Evolutionary conservation across 805 yeast species (phyloP), one percentile per base, ranked within the genome.

Genomic region (Candida koratica): DNA sequence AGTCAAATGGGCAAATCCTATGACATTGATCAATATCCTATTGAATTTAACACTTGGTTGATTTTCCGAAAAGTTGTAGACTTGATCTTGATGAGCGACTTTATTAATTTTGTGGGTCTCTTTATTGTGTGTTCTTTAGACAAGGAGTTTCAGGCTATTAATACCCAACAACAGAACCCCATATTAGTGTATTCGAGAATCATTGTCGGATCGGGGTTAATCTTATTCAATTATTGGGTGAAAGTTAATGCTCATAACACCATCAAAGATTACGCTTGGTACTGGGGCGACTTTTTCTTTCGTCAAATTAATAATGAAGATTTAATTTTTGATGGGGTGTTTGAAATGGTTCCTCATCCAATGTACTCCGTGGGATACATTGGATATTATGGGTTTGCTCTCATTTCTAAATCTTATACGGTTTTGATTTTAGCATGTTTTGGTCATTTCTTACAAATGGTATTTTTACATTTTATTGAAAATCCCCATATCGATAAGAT

Each of bases 201-300:
- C 53, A 36, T 62, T 1, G 58, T 79, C 11, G 95, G 95, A n/a
- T 47, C 69, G 1, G 44, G 62, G 4, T 69, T 85, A 47, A 77
- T 84, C 42, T 41, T 82, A 13, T 83, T 86, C 64, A 85, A 85
- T 52, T 65, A 82, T 18, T 82, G 93, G 88, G 95, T 85, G 31
- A 85, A 85, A 55, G 61, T 84, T 16, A 89, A 86, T 56, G 95
- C 95, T 22, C 95, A 85, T 56, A 73, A 88, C 46, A 88, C 85
- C 13, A 88, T 85, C 41, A 84, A 85, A 56, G 95, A 85, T 53
- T 85, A 79, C 54, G 95, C 95, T 8, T 85, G 95, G 95, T 85
- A 85, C 58, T 85, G 95, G 95, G 95, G 95, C 17, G 95, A 86
- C 59, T 85, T 85, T 61, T 85, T 85, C 71, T 85, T 85, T 61